Evolutionary conservation across 306 rosid species (phyloP).

Genomic region (Pyrus communis): DNA sequence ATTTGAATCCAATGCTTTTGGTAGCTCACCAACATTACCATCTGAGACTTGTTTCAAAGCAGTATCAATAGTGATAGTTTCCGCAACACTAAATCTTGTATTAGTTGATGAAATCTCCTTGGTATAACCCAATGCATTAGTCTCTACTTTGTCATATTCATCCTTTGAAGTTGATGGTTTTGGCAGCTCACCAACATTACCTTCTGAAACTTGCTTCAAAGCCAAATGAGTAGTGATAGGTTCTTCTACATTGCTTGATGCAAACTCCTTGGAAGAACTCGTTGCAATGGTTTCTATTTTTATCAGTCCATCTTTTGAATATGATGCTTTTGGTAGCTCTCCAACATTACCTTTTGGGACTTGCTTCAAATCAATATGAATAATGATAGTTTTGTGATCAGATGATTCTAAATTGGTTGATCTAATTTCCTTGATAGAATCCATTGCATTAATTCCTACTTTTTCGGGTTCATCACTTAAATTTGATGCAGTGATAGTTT

Average conservation of each 20-base stretch:
- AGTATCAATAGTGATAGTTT: neutral
- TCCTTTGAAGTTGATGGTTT: neutral
- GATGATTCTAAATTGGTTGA: neutral
- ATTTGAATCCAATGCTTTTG: neutral
- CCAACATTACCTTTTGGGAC: slow-evolving; percentile 20
- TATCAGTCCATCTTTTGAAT: slow-evolving; percentile 2
- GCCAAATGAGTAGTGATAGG: neutral
- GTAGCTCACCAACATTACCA: neutral
- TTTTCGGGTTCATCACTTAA: neutral
- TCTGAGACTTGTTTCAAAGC: neutral
- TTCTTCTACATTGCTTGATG: neutral
- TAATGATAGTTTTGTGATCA: neutral
- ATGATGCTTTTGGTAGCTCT: slow-evolving; percentile 24
- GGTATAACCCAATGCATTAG: slow-evolving; percentile 11
- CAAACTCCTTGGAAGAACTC: slow-evolving; percentile 18
- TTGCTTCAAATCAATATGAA: slow-evolving; percentile 26
- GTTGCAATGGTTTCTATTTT: slow-evolving; percentile 24
- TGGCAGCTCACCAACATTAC: neutral
- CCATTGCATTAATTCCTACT: slow-evolving; percentile 20
- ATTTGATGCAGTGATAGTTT: neutral
- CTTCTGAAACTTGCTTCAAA: neutral
- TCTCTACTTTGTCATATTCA: neutral
- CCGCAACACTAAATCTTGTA: slow-evolving; percentile 16
- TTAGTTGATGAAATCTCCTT: neutral
- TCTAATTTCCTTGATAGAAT: neutral